phyloP scores from a whole-genome alignment of 192 early-diverging fungal genomes.

The Coemansia sp. region DNA sequence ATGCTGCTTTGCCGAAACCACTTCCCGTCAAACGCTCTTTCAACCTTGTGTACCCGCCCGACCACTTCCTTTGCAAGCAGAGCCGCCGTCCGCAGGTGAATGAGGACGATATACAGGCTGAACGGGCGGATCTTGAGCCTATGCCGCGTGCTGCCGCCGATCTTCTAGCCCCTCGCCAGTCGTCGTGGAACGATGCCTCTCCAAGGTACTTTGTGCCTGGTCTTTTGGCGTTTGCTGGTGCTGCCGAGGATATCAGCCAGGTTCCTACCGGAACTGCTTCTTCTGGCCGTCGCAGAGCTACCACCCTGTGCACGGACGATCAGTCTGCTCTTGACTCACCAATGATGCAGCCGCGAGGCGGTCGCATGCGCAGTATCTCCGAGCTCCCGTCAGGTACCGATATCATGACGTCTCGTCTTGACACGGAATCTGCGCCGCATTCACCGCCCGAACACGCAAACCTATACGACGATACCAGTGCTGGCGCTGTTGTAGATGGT shows the following conservation, averaged over 20 bases:
- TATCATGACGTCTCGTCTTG: slow-evolving; percentile 2
- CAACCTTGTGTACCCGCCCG: slow-evolving; percentile 27
- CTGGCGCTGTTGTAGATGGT: neutral
- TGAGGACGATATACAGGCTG: neutral
- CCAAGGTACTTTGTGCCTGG: slow-evolving; percentile 44
- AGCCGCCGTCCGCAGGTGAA: neutral
- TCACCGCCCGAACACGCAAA: neutral
- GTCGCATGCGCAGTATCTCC: slow-evolving; percentile 27
- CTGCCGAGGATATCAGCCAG: neutral
- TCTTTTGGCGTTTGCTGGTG: slow-evolving; percentile 30
- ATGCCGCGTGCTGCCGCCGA: neutral
- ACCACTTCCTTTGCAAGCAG: slow-evolving; percentile 28
- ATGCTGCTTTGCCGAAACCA: neutral
- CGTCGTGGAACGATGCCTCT: slow-evolving; percentile 23
- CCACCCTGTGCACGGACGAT: slow-evolving; percentile 11
- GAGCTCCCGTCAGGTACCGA: slow-evolving; percentile 15
- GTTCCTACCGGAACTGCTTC: neutral
- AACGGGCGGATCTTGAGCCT: neutral
- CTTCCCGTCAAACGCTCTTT: slow-evolving; percentile 26
- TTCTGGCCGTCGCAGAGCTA: slow-evolving; percentile 18
- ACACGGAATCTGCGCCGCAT: neutral
- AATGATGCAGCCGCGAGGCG: slow-evolving; percentile 7
- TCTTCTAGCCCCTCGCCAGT: slow-evolving; percentile 15
- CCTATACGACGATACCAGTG: neutral
- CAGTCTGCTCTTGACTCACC: neutral